Percentiles rank a stretch among this genome's conserved stretches.
Evolutionary conservation across 345 rosid species (phyloP).

Genomic region (Lepidium aucheri): DNA sequence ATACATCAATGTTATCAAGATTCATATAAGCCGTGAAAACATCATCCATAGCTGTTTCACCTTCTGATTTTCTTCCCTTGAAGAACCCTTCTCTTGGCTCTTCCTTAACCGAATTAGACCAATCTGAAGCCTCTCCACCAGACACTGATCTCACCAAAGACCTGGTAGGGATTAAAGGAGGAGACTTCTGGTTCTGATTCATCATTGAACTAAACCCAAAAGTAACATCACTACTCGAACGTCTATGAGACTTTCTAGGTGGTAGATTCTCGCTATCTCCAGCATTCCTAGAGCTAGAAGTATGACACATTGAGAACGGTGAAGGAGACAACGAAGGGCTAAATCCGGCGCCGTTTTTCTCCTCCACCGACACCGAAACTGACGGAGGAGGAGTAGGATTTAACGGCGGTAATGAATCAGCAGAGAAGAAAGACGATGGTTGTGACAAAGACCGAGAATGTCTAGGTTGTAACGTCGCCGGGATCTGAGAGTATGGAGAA

Average conservation of each 20-base stretch:
- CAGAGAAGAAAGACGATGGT: constrained; percentile 42
- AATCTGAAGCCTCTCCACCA: constrained; percentile 34
- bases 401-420: constrained; percentile 55
- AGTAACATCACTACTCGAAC: constrained; percentile 86
- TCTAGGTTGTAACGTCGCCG: constrained; percentile 34
- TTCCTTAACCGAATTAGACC: constrained; percentile 41
- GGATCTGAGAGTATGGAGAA: constrained; percentile 32
- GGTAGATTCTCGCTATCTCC: constrained; percentile 61
- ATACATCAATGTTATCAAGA: constrained; percentile 49
- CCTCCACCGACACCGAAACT: constrained; percentile 58
- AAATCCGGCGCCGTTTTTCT: constrained; percentile 40
- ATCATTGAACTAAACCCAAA: constrained; percentile 49
- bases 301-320: constrained; percentile 43
- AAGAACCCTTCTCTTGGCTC: constrained; percentile 25
- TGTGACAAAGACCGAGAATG: constrained; percentile 61
- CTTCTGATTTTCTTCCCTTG: constrained; percentile 36
- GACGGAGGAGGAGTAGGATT: constrained; percentile 40
- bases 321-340: constrained; percentile 62
- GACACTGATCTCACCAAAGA: constrained; percentile 42
- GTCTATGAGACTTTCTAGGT: constrained; percentile 74
- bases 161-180: constrained; percentile 50
- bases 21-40: constrained; percentile 58
- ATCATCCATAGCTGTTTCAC: constrained; percentile 49
- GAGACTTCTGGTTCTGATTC: constrained; percentile 32
- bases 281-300: constrained; percentile 5